Base-by-base conservation (phyloP, 257 asterid genomes). In the Paulownia fortunei region DNA sequence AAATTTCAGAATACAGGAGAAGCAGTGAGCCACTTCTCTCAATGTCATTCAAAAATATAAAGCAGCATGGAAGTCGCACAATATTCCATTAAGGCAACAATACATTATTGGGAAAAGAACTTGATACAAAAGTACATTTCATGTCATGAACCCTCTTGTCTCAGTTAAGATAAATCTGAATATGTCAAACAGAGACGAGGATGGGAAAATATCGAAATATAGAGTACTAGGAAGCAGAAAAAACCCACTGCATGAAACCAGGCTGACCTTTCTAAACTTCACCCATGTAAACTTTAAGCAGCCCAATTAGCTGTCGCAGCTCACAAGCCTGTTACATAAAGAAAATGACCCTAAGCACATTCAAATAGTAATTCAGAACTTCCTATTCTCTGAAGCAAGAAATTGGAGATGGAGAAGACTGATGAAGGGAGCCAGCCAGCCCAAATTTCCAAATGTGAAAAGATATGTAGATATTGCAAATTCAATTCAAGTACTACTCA, bases 51-150 rank as follows among this genome's bases (percentile, higher is more conserved):
- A 18, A 37, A 51, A 62, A 32, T 23, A 75, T n/a, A 59, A 73
- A 56, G 70, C 71, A 74, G 42, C 79, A 72, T 26, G 9, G 44
- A 64, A 76, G 81, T 44, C 49, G 13, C 77, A 60, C 47, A 61
- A 51, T 74, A 66, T 77, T 67, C 62, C 79, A 70, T 69, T 74
- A 70, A 42, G 80, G 65, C 34, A 51, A 69, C 39, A 30, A 73
- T 60, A 76, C 82, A 82, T 82, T 82, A 82, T 84, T 71, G 76
- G 49, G 72, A 26, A 72, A 77, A 65, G 70, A 74, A 74, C 66
- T 42, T 26, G 46, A 16, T 46, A 59, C 23, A 26, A 63, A 58
- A 69, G 32, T 71, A 80, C 65, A 80, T 36, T 56, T 74, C 60
- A 77, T 67, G 36, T 23, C 80, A 69, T 47, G 77, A 76, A 80